A percentile compares a stretch with the other conserved stretches of the same genome.
Conservation (phyloP, 371 early-diverging fungal genomes). For the Syncephalastrum racemosum region DNA sequence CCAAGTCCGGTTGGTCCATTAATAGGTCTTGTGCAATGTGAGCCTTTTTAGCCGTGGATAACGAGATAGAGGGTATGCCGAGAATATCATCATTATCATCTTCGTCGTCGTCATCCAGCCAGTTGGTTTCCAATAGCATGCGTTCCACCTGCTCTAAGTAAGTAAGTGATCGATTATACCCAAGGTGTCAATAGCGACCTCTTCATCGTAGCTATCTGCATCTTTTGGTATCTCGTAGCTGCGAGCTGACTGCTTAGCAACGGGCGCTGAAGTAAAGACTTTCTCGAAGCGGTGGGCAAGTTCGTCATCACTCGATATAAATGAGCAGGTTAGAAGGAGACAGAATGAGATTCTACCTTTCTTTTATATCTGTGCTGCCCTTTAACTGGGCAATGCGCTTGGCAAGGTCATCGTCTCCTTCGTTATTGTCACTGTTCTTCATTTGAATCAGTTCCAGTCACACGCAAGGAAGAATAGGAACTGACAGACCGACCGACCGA, state of each 20-base stretch:
- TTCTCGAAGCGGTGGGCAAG: conserved; percentile 29
- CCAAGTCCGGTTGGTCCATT: conserved; percentile 16
- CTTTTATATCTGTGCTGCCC: not conserved
- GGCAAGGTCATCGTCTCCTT: conserved; percentile 7
- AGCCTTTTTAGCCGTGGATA: not conserved
- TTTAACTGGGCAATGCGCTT: conserved; percentile 10
- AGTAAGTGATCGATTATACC: not conserved
- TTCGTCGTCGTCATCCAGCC: conserved; percentile 10
- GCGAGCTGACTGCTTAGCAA: conserved; percentile 12
- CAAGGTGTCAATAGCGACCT: not conserved
- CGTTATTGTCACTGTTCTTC: no score
- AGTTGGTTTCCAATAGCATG: conserved; percentile 13
- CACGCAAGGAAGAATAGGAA: no score
- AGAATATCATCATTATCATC: conserved; percentile 21
- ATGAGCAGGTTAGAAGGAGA: no score
- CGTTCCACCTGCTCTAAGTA: not conserved
- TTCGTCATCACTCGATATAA: conserved; percentile 18
- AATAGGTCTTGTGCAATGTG: conserved; percentile 15
- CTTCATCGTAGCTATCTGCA: conserved; percentile 11
- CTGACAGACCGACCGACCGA: no score
- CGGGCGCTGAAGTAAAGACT: conserved; percentile 27
- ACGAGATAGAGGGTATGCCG: not conserved
- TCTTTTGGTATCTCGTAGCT: conserved; percentile 24
- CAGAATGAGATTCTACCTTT: no score
- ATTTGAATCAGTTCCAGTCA: no score